A percentile compares a stretch with the other conserved stretches of the same genome.
Conservation (phyloP, 805 yeast genomes). For the Wickerhamiella musiphila region DNA sequence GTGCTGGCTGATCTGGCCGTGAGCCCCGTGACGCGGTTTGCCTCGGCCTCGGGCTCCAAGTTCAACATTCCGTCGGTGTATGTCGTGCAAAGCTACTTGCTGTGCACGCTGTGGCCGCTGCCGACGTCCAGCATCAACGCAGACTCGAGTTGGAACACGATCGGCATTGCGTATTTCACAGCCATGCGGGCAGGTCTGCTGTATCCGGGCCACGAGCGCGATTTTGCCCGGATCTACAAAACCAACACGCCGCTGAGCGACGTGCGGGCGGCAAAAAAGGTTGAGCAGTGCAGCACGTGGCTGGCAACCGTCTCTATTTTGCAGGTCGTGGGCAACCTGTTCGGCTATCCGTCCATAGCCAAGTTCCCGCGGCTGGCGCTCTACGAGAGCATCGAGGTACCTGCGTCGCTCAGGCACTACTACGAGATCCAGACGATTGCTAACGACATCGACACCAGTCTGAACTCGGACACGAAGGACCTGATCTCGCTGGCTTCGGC, state of each 20-base stretch:
- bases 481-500: constrained; percentile 47
- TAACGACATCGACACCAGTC: constrained; percentile 62
- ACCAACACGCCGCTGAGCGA: constrained; percentile 18
- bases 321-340: constrained; percentile 77
- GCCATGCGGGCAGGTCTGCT: constrained; percentile 87
- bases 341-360: constrained; percentile 89
- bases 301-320: constrained; percentile 80
- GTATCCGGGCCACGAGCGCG: constrained; percentile 46
- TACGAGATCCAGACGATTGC: constrained; percentile 72
- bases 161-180: constrained; percentile 82
- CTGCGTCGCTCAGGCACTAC: constrained; percentile 52
- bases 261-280: constrained; percentile 12
- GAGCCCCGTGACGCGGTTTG: constrained; percentile 70
- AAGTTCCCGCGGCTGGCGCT: constrained; percentile 60
- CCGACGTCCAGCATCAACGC: constrained; percentile 86
- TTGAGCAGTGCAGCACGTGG: constrained; percentile 84
- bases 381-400: constrained; percentile 31
- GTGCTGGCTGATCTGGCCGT: constrained; percentile 76
- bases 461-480: constrained; percentile 54
- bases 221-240: constrained; percentile 30
- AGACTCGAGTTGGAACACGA: constrained; percentile 89
- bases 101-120: constrained; percentile 93
- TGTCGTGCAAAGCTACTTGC: constrained; percentile 80
- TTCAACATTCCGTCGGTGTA: constrained; percentile 81
- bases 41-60: constrained; percentile 37